Evolutionary conservation across 192 early-diverging fungal genomes (phyloP), one percentile per base, ranked within the genome.

Genomic region (Piromyces sp.): DNA sequence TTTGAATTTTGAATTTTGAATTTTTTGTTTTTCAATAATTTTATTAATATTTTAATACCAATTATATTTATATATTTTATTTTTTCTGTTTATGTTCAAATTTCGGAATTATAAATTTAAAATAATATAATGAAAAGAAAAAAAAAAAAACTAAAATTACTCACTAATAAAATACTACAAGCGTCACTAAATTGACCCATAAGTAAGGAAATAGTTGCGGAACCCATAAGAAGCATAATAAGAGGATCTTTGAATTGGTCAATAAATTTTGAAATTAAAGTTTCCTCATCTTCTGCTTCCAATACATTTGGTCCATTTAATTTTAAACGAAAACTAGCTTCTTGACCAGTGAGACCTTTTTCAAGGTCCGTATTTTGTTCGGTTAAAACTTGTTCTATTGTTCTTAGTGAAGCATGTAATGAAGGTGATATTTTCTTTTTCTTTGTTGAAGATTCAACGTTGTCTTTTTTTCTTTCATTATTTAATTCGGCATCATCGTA

Each of bases 221-320:
- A 94, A 12, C 87, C 93, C 30, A 95, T 85, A 58, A 96, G 87
- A 31, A 96, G 85, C 84, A 94, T 81, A 81, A 95, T 95, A 42
- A 96, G 88, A 2, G 94, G 94, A 85, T 96, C 94, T 81, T 95
- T 92, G 84, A 96, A 94, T 83, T 93, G 93, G 33, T 96, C 95
- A n/a, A 92, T 51, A 82, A 95, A 94, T 85, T 95, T 96, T 29
- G 89, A 80, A 30, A 89, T 82, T 30, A 93, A 38, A 26, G 91
- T 83, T 79, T 96, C 94, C 17, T 88, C 88, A 36, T 94, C 91
- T 42, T 90, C 90, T 26, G 86, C 82, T 36, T 91, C 89, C 80
- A 95, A 86, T 82, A 94, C 92, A 82, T 95, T 95, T 17, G 83
- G 80, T 0, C 94, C 94, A 79, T 89, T 85, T 22, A 88, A 83